These are phyloP conservation scores for Talaromyces thailandensis DNA, from an alignment of 495 filamentous ascomycete genomes.

Conservation along the genomic window DNA sequence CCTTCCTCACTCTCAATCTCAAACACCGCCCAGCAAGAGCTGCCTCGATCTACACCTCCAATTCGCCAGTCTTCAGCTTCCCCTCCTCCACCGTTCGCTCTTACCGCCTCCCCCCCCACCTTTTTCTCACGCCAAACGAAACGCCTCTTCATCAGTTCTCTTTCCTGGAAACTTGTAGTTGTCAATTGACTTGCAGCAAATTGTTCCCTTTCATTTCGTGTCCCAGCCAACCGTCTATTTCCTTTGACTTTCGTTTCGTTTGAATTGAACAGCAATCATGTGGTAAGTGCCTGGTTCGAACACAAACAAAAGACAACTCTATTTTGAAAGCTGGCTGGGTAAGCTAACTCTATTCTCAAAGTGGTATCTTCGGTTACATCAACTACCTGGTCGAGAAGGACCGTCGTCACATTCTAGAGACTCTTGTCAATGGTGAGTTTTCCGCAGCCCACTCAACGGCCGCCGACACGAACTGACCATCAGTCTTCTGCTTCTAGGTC, in stretches of 20 bases:
- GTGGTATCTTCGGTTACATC: constrained; percentile 99
- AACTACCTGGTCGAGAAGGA: constrained; percentile 90
- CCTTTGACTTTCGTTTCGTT: background rate
- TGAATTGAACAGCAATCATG: background rate
- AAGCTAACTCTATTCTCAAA: constrained; percentile 22
- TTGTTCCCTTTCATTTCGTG: background rate
- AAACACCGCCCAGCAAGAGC: background rate
- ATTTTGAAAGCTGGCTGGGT: background rate
- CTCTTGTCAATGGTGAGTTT: constrained; percentile 81
- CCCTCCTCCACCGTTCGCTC: background rate
- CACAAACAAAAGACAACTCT: background rate
- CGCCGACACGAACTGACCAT: background rate
- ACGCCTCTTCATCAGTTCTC: background rate
- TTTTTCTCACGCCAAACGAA: background rate
- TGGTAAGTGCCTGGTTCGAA: background rate
- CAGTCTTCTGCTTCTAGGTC: constrained; percentile 39
- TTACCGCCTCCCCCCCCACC: constrained; percentile 5
- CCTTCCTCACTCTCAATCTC: background rate
- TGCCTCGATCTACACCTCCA: background rate
- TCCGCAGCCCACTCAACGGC: constrained; percentile 6
- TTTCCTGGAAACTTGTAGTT: background rate
- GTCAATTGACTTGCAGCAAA: background rate
- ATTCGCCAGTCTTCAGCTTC: background rate
- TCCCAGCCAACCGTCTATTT: background rate
- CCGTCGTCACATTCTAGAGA: constrained; percentile 86